Base-by-base conservation (phyloP, 345 rosid species). In the Dovyalis caffra region DNA sequence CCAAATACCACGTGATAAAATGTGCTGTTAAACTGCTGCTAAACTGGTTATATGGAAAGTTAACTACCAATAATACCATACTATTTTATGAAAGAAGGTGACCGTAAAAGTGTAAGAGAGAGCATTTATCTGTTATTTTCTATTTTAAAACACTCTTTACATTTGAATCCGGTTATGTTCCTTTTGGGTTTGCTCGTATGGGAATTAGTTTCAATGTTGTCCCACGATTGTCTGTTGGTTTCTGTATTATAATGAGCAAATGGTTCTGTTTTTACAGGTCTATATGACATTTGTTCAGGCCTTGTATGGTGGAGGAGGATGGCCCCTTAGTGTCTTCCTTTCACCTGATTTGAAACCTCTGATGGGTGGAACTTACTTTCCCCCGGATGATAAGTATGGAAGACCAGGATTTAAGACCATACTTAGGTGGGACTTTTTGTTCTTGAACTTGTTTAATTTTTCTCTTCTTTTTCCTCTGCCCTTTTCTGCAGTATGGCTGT, bases 281-380 rank as follows among this genome's bases (percentile, higher is more conserved):
- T 92, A 92, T 82, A 95, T 95, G 97, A 91, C 97, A 11, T 92
- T 88, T 56, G 95, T 95, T 33, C 99, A 95, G 72, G 97, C 97
- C 40, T 69, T 95, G 51, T 89, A 95, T 71, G 90, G 92, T 56
- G 91, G 97, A 57, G 99, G 99, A 69, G 97, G 97, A 21, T 95
- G 99, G 99, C 99, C 99, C 64, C 82, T 92, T 25, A 87, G 90
- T 0, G 97, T 89, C 70, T 95, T 95, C 79, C 92, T 95, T 79
- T 88, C 99, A 75, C 97, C 97, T 79, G 95, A 95, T 86, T 80
- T 95, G 74, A 95, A 92, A 82, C 99, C 99, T 11, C 79, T 92
- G 72, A 90, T 95, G 97, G 97, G 99, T 68, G 99, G 97, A 82
- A 95, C 97, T 74, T 95, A 92, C 86, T 95, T 95, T 56, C 97